Conservation (phyloP, 768 basidiomycete genomes). For the Termitomyces heimii region DNA sequence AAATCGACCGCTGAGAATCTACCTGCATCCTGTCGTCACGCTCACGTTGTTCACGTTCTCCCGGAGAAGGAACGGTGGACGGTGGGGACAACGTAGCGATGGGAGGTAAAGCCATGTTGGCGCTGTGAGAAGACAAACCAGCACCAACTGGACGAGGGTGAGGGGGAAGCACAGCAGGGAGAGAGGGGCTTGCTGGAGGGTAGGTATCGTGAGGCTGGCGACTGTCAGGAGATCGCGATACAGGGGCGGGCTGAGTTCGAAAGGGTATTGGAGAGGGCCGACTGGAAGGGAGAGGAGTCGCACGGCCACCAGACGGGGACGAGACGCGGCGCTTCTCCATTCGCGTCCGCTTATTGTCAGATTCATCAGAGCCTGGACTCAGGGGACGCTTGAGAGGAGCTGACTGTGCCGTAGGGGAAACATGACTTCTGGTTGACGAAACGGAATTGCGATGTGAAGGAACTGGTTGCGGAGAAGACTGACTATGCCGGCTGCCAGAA, state of each 20-base stretch:
- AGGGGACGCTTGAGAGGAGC: constrained; percentile 58
- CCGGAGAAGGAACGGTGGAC: constrained; percentile 50
- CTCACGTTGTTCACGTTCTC: constrained; percentile 34
- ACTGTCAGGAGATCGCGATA: constrained; percentile 64
- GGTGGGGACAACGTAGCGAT: constrained; percentile 65
- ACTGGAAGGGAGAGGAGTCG: constrained; percentile 53
- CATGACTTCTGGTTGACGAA: constrained; percentile 58
- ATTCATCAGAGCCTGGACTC: constrained; percentile 62
- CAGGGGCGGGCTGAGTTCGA: constrained; percentile 50
- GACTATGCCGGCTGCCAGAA: constrained; percentile 46
- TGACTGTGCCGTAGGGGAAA: constrained; percentile 49
- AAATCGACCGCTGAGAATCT: constrained; percentile 42
- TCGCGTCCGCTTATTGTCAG: constrained; percentile 55
- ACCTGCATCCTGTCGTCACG: constrained; percentile 52
- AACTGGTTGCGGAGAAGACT: constrained; percentile 43
- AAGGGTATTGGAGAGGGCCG: constrained; percentile 70
- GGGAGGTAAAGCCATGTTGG: constrained; percentile 54
- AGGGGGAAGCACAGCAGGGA: constrained; percentile 61
- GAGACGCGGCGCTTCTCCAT: constrained; percentile 53
- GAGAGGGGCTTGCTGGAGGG: constrained; percentile 42
- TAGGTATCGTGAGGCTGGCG: constrained; percentile 44
- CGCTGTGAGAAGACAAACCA: constrained; percentile 36
- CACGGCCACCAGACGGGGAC: constrained; percentile 43
- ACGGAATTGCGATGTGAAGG: constrained; percentile 60
- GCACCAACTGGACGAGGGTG: constrained; percentile 69